phyloP scores from a whole-genome alignment of 345 rosid genomes.

The Pelargonium nanum region DNA sequence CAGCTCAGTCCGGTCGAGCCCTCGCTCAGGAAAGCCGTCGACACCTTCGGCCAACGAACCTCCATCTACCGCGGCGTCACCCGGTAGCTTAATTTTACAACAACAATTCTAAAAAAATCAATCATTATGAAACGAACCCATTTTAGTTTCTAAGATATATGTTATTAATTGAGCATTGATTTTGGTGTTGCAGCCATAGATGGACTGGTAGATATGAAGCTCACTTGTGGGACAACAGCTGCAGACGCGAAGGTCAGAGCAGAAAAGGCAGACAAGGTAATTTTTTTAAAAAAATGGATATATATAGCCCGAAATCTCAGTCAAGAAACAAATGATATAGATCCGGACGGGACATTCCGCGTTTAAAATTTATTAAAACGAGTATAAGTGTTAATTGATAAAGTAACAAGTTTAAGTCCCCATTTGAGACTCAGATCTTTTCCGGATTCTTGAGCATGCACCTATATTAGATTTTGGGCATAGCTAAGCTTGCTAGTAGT shows the following conservation, averaged over 20 bases:
- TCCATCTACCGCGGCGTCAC: constrained; percentile 15
- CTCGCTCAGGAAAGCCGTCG: constrained; percentile 3
- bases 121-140: not conserved
- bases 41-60: constrained; percentile 14
- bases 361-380: too few species aligned
- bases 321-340: too few species aligned
- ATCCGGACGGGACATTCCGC: too few species aligned
- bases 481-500: too few species aligned
- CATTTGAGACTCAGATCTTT: constrained; percentile 12
- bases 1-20: not conserved
- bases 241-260: constrained; percentile 87
- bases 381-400: too few species aligned
- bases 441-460: too few species aligned
- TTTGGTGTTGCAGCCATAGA: constrained; percentile 43
- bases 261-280: constrained; percentile 93
- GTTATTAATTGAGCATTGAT: not conserved
- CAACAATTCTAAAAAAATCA: too few species aligned
- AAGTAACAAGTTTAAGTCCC: not conserved
- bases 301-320: too few species aligned
- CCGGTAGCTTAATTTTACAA: constrained; percentile 8
- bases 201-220: constrained; percentile 97
- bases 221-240: constrained; percentile 90
- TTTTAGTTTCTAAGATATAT: not conserved
- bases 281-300: not conserved
- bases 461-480: not conserved